Evolutionary conservation across 1,284 basidiomycete genomes (phyloP).

Genomic region (Ceratobasidium sp.): DNA sequence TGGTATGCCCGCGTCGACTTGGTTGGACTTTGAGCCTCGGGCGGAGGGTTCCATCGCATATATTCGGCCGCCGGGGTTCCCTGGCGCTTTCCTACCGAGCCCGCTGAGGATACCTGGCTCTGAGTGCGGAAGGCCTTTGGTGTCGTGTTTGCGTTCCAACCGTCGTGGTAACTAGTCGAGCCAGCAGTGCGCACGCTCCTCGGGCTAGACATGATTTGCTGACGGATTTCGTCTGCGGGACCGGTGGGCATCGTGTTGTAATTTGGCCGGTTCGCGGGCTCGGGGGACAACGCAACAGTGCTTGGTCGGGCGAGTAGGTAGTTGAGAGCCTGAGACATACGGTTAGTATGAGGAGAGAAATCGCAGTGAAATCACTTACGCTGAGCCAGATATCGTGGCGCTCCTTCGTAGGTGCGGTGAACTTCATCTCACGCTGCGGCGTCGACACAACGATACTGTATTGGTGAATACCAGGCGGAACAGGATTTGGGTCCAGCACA

Average conservation of each 20-base stretch:
- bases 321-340: slow-evolving; percentile 72
- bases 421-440: slow-evolving; percentile 95
- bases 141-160: slow-evolving; percentile 76
- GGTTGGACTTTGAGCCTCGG: slow-evolving; percentile 72
- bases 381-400: slow-evolving; percentile 97
- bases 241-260: slow-evolving; percentile 64
- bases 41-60: slow-evolving; percentile 73
- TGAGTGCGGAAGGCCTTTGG: slow-evolving; percentile 74
- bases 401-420: slow-evolving; percentile 93
- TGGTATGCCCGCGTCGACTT: slow-evolving; percentile 70
- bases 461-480: slow-evolving; percentile 91
- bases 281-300: slow-evolving; percentile 56
- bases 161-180: slow-evolving; percentile 48
- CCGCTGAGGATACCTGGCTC: slow-evolving; percentile 73
- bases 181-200: slow-evolving; percentile 74
- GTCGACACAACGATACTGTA: slow-evolving; percentile 95
- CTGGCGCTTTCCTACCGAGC: slow-evolving; percentile 81
- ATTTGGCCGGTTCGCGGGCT: slow-evolving; percentile 28
- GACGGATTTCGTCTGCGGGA: slow-evolving; percentile 58
- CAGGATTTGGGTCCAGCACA: slow-evolving; percentile 91
- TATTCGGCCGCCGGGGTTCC: slow-evolving; percentile 92
- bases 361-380: slow-evolving; percentile 59
- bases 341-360: slow-evolving; percentile 35
- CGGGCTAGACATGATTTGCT: slow-evolving; percentile 66
- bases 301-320: slow-evolving; percentile 81